Base-by-base conservation (phyloP, 495 filamentous ascomycete species). In the Penicillium fimorum region DNA sequence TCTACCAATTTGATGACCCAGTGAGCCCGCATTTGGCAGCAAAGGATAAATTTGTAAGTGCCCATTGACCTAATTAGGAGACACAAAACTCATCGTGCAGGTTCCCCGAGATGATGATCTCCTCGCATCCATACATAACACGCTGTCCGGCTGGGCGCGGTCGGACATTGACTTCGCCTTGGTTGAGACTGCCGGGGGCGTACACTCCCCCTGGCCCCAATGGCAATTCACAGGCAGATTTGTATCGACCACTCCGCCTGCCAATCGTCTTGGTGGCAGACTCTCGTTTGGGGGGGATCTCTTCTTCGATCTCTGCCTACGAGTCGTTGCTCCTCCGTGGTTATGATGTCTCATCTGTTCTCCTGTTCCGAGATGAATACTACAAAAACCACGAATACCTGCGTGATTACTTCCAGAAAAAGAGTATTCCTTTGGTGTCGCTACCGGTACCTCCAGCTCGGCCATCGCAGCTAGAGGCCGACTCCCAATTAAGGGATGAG, bases 1-100 rank as follows among this genome's bases (percentile, higher is more conserved):
- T 92, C 4, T 85, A 83, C 62, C 86, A 91, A 64, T 92, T 87
- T 64, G 72, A 80, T 42, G 79, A 87, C 22, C 81, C 88, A 0
- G 80, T 90, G 37, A 91, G 87, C 65, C 89, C 89, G 46, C 89
- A 91, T 69, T 73, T 89, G 47, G 87, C 88, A 12, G 87, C 85
- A 1, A 66, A 64, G 25, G 60, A 71, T 42, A 74, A 69, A 60
- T 63, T 48, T 12, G 66, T 69, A 22, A 63, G 64, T 57, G n/a
- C 15, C 33, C n/a, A 9, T 5, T 18, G 20, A 55, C 3, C 13
- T 18, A 1, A 18, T 24, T 7, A n/a, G 32, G 17, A 29, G 3
- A 15, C 17, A 15, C 2, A 15, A 49, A 41, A 44, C 56, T 62
- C 37, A 67, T 18, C 55, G 18, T 2, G 53, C 48, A 72, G 70